Evolutionary conservation across 1,284 basidiomycete species (phyloP).

Genomic region (Puccinia coronata): DNA sequence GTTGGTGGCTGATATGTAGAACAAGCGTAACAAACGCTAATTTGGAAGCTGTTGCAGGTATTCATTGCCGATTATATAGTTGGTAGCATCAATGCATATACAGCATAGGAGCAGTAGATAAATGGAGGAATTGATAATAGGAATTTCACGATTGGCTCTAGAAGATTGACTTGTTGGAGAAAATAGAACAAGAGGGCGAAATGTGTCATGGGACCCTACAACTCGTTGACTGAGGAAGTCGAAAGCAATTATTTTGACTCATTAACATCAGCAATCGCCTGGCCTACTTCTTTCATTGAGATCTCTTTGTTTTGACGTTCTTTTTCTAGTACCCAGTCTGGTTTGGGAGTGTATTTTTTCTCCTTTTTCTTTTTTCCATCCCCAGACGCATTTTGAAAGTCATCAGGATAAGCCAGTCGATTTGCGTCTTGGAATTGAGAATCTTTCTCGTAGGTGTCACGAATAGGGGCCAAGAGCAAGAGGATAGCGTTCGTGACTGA

Average conservation of each 20-base stretch:
- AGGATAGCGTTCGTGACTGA: conserved; percentile 76
- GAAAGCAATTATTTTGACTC: background rate
- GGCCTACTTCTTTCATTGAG: conserved; percentile 25
- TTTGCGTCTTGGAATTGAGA: conserved; percentile 80
- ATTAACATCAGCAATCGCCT: conserved; percentile 6
- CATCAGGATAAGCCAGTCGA: conserved; percentile 77
- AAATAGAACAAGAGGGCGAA: background rate
- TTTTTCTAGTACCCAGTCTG: conserved; percentile 48
- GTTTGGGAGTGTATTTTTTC: conserved; percentile 56
- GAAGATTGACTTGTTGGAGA: background rate
- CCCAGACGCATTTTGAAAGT: conserved; percentile 57
- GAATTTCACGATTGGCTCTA: background rate
- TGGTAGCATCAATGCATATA: background rate
- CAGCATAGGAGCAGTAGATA: background rate
- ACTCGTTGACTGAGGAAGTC: background rate
- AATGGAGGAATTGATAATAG: background rate
- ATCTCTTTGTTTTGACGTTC: conserved; percentile 39
- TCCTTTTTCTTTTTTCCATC: conserved; percentile 64
- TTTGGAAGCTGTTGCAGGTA: background rate
- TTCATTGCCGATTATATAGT: background rate
- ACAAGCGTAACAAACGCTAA: too few species aligned
- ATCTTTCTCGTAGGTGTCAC: conserved; percentile 71
- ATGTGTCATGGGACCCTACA: background rate
- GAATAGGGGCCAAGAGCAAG: conserved; percentile 78
- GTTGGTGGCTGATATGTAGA: too few species aligned